Base-by-base conservation (phyloP, 2,329 filamentous ascomycete species). In the Colletotrichum orchidophilum region DNA sequence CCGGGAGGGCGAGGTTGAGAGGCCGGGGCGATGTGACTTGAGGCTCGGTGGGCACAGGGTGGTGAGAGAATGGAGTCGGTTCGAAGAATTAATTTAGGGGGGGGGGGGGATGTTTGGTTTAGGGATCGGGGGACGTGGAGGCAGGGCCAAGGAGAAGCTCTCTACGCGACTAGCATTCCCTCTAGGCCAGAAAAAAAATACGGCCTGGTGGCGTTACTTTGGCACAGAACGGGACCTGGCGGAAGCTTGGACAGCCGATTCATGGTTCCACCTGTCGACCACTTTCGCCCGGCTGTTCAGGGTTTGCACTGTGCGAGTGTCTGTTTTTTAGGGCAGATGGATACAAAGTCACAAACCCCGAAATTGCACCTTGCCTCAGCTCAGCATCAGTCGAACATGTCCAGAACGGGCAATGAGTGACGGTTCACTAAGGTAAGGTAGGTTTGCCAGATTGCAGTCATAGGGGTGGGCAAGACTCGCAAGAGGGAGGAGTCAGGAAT, bases 191-290 rank as follows among this genome's bases (percentile, higher is more conserved):
- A 61, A 68, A 73, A 62, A 73, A 61, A 70, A 61, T 66, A 60
- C 70, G 49, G 66, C 70, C 33, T 70, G 60, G 65, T 73, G 71
- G 71, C 69, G 68, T 69, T 73, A 73, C 71, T 73, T 66, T 73
- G 64, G 63, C 59, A 57, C 64, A 42, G 59, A 62, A 66, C 65
- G 64, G 59, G 63, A 73, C 66, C 67, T 66, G 61, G 54, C 71
- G 69, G 69, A 70, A 73, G 71, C 68, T 67, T 69, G 55, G 69
- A 73, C 71, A 72, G 71, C 63, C 69, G 68, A 73, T 72, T 60
- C 63, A 35, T 72, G 70, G 70, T 72, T 66, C 70, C 66, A 70
- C 66, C 35, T 27, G 52, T 55, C 26, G 66, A 69, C 64, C 52
- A 69, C 24, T 31, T 60, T 59, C 49, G 42, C 58, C 33, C 35